Percentiles rank a stretch among this genome's conserved stretches.
Evolutionary conservation across 177 flowering plant species (phyloP).

Genomic region (Telopea speciosissima): DNA sequence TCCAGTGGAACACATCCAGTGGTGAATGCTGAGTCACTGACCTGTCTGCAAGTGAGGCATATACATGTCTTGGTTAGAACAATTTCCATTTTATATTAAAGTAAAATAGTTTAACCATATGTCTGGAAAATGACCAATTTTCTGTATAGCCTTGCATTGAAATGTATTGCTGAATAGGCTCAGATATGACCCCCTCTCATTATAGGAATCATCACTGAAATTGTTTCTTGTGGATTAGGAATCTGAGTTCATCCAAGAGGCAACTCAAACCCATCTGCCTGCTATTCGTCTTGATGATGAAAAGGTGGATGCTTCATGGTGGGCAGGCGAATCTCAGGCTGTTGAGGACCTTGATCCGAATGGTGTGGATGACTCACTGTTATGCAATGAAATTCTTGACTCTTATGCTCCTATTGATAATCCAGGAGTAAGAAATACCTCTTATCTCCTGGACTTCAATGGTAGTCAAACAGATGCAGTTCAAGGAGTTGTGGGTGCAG

Average conservation of each 20-base stretch:
- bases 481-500: conserved; percentile 13
- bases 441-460: conserved; percentile 8
- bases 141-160: too few relatives aligned
- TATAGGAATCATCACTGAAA: background rate
- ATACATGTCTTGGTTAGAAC: background rate
- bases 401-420: conserved; percentile 24
- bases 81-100: background rate
- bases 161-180: too few relatives aligned
- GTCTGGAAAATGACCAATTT: background rate
- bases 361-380: conserved; percentile 27
- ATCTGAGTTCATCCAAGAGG: conserved; percentile 14
- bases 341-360: conserved; percentile 25
- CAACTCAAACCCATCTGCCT: conserved; percentile 10
- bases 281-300: conserved; percentile 22
- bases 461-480: conserved; percentile 8
- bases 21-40: background rate
- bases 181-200: background rate
- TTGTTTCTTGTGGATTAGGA: conserved; percentile 28
- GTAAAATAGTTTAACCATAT: background rate
- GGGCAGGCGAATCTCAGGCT: conserved; percentile 66
- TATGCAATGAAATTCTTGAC: conserved; percentile 52
- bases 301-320: conserved; percentile 24
- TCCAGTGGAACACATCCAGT: background rate
- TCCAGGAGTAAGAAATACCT: conserved; percentile 13
- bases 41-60: background rate